Conservation (phyloP, 495 filamentous ascomycete species). For the Evernia prunastri region DNA sequence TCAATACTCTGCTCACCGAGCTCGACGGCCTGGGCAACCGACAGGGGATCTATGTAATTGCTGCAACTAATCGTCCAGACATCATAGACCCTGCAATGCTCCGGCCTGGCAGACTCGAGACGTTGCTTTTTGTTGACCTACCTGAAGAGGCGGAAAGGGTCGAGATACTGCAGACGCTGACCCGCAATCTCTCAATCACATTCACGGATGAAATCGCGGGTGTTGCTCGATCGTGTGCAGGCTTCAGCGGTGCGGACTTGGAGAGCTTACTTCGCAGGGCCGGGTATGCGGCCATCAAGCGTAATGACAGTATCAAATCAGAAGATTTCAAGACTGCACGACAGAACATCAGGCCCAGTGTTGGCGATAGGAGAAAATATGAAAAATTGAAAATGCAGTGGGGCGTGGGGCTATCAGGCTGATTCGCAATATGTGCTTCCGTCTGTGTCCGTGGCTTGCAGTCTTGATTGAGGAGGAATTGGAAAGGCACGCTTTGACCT, state of each 20-base stretch:
- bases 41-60: conserved; percentile 87
- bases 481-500: background rate
- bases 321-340: conserved; percentile 75
- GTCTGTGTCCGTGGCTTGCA: background rate
- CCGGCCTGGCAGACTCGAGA: conserved; percentile 83
- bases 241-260: conserved; percentile 87
- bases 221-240: conserved; percentile 69
- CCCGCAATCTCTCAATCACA: conserved; percentile 51
- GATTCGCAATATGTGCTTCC: background rate
- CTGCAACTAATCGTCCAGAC: conserved; percentile 90
- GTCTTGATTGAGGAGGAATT: background rate
- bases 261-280: conserved; percentile 70
- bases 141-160: conserved; percentile 72
- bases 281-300: conserved; percentile 66
- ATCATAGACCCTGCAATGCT: conserved; percentile 96
- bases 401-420: conserved; percentile 31
- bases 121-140: conserved; percentile 82
- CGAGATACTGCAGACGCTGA: conserved; percentile 75
- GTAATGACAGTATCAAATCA: conserved; percentile 53
- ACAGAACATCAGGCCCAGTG: conserved; percentile 67
- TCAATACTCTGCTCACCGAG: conserved; percentile 95
- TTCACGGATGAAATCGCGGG: conserved; percentile 40
- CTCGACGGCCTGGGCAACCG: conserved; percentile 80
- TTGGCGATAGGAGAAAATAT: conserved; percentile 69
- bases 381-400: conserved; percentile 49